Conservation (phyloP, 805 yeast species). For the Monosporozyma solicola region DNA sequence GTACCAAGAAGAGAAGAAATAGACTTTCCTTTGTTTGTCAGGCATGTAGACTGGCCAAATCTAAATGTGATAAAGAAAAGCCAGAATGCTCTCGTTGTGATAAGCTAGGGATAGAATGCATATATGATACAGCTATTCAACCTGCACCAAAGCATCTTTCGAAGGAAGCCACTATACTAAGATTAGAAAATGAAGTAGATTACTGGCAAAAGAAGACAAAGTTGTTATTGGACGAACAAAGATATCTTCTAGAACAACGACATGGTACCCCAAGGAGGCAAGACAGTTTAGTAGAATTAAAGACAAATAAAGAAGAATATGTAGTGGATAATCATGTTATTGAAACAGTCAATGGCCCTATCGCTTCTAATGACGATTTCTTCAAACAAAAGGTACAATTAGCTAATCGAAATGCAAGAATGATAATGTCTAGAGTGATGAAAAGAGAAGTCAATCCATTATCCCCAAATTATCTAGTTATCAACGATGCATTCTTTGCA, state of each 20-base stretch:
- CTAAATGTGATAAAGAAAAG: conserved; percentile 29
- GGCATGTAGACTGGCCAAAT: conserved; percentile 27
- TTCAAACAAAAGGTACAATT: conserved; percentile 13
- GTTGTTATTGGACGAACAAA: conserved; percentile 6
- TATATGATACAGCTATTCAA: conserved; percentile 28
- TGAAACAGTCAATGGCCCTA: not conserved
- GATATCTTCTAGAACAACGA: not conserved
- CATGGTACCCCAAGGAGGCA: not conserved
- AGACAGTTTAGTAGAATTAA: not conserved
- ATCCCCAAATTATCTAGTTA: conserved; percentile 24
- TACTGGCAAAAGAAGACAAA: conserved; percentile 27
- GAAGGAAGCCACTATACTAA: conserved; percentile 25
- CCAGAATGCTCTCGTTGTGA: conserved; percentile 26
- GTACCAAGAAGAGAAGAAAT: conserved; percentile 16
- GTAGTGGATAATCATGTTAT: not conserved
- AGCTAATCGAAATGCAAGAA: conserved; percentile 18
- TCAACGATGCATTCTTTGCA: conserved; percentile 23
- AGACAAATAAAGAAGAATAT: not conserved
- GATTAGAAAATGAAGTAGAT: conserved; percentile 25
- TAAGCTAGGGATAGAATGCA: conserved; percentile 20
- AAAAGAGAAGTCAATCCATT: conserved; percentile 27
- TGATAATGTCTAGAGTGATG: conserved; percentile 22
- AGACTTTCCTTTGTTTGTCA: conserved; percentile 30
- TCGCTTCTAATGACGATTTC: conserved; percentile 1
- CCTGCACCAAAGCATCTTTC: conserved; percentile 26